Evolutionary conservation across 2,329 filamentous ascomycete species (phyloP).

Genomic region (Fusarium anthophilum): DNA sequence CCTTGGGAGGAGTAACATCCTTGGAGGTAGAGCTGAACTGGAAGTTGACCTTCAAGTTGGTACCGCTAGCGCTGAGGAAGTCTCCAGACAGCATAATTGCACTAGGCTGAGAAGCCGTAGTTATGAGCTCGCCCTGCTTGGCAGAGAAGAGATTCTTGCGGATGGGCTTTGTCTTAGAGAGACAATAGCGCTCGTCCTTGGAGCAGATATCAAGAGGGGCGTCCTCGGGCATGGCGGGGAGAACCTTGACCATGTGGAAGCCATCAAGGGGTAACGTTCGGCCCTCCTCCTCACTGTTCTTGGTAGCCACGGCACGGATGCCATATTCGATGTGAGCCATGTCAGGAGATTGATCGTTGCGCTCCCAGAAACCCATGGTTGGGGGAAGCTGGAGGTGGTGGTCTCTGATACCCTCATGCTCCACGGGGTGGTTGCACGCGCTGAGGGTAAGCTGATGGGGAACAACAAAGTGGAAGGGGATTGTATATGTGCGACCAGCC

Average conservation of each 20-base stretch:
- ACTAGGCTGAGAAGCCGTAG: slow-evolving; percentile 56
- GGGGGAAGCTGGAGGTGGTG: slow-evolving; percentile 65
- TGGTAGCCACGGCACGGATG: slow-evolving; percentile 57
- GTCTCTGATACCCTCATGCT: slow-evolving; percentile 57
- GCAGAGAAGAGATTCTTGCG: slow-evolving; percentile 62
- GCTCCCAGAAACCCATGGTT: slow-evolving; percentile 61
- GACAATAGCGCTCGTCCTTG: slow-evolving; percentile 59
- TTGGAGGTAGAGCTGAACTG: slow-evolving; percentile 57
- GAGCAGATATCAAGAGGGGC: slow-evolving; percentile 60
- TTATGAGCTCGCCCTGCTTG: slow-evolving; percentile 61
- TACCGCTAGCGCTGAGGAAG: slow-evolving; percentile 54
- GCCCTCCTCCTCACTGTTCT: slow-evolving; percentile 36
- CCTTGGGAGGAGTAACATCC: slow-evolving; percentile 57
- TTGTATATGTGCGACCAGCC: slow-evolving; percentile 57
- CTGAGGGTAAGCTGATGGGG: slow-evolving; percentile 66
- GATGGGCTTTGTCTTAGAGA: slow-evolving; percentile 61
- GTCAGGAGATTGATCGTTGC: slow-evolving; percentile 63
- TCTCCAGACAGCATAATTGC: slow-evolving; percentile 62
- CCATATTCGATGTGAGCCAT: slow-evolving; percentile 65
- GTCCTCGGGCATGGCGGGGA: slow-evolving; percentile 60
- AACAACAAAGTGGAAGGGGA: slow-evolving; percentile 69
- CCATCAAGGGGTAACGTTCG: slow-evolving; percentile 52
- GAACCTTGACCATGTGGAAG: slow-evolving; percentile 59
- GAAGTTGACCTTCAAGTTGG: slow-evolving; percentile 56
- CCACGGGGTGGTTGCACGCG: slow-evolving; percentile 62